Evolutionary conservation across 1,139 yeast genomes (phyloP).

Genomic region (Geotrichum carabidarum): DNA sequence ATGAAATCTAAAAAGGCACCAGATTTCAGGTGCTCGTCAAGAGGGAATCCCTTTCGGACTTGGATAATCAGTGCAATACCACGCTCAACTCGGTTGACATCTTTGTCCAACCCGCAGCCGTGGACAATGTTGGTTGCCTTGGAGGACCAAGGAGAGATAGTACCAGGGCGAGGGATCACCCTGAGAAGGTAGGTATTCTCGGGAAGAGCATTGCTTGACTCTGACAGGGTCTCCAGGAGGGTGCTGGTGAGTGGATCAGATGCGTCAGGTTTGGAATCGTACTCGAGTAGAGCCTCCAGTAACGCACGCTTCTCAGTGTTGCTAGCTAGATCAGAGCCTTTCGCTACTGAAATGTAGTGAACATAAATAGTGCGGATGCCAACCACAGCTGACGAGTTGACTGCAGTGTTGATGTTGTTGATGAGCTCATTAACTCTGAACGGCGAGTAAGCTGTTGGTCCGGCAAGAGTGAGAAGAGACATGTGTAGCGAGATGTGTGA

Average conservation of each 20-base stretch:
- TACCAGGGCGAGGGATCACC: slow-evolving; percentile 88
- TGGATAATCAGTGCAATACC: slow-evolving; percentile 73
- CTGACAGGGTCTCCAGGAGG: slow-evolving; percentile 41
- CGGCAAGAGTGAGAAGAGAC: slow-evolving; percentile 61
- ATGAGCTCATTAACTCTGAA: slow-evolving; percentile 74
- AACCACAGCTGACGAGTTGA: slow-evolving; percentile 60
- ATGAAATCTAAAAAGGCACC: slow-evolving; percentile 61
- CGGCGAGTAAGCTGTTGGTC: slow-evolving; percentile 84
- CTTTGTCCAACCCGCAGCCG: slow-evolving; percentile 73
- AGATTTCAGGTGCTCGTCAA: slow-evolving; percentile 49
- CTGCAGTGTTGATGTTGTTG: slow-evolving; percentile 65
- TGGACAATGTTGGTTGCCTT: slow-evolving; percentile 93
- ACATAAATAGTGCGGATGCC: slow-evolving; percentile 70
- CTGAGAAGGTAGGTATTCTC: slow-evolving; percentile 60
- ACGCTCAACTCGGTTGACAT: slow-evolving; percentile 81
- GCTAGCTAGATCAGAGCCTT: slow-evolving; percentile 31
- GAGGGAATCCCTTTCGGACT: slow-evolving; percentile 63
- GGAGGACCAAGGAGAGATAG: slow-evolving; percentile 98
- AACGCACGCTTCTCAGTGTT: slow-evolving; percentile 42
- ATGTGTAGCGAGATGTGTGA: slow-evolving; percentile 5
- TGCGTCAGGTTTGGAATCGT: slow-evolving; percentile 62
- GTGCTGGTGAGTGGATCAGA: slow-evolving; percentile 47
- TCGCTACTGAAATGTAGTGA: slow-evolving; percentile 68
- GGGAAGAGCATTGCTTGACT: slow-evolving; percentile 36
- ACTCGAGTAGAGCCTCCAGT: slow-evolving; percentile 61